Percentiles rank a stretch among this genome's conserved stretches.
phyloP scores from a whole-genome alignment of 202 grass and related monocot genomes.

The Zizania palustris region DNA sequence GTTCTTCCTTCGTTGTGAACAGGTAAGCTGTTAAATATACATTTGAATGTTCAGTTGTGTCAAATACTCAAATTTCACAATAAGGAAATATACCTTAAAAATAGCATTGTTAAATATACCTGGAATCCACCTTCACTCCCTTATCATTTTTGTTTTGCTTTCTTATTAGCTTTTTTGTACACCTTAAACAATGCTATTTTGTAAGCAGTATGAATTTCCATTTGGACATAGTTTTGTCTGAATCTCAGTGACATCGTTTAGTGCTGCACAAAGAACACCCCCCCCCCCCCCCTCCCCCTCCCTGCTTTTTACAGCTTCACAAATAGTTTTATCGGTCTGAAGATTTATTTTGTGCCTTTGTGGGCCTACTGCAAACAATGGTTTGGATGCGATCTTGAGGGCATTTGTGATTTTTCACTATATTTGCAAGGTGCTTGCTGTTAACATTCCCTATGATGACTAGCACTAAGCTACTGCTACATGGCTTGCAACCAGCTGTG shows the following conservation, averaged over 20 bases:
- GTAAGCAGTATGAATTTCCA: not conserved
- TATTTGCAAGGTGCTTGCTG: not conserved
- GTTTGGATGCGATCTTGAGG: not conserved
- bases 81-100: too few species aligned
- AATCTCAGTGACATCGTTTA: not conserved
- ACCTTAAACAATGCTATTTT: slow-evolving; percentile 5
- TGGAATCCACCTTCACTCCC: not conserved
- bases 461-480: slow-evolving; percentile 41
- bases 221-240: not conserved
- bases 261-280: not conserved
- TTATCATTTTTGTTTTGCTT: not conserved
- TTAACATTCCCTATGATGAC: slow-evolving; percentile 26
- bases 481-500: slow-evolving; percentile 33
- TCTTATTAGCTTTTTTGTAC: not conserved
- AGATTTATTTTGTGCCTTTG: not conserved
- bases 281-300: not conserved
- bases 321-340: not conserved
- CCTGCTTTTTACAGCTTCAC: not conserved
- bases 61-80: slow-evolving; percentile 12
- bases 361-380: slow-evolving; percentile 13
- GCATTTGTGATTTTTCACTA: not conserved
- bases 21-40: slow-evolving; percentile 54
- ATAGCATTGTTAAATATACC: too few species aligned
- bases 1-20: slow-evolving; percentile 95
- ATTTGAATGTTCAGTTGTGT: not conserved